These are phyloP conservation scores for Solanum hybrid DNA, from an alignment of 305 asterid genomes.

Conservation along the genomic window DNA sequence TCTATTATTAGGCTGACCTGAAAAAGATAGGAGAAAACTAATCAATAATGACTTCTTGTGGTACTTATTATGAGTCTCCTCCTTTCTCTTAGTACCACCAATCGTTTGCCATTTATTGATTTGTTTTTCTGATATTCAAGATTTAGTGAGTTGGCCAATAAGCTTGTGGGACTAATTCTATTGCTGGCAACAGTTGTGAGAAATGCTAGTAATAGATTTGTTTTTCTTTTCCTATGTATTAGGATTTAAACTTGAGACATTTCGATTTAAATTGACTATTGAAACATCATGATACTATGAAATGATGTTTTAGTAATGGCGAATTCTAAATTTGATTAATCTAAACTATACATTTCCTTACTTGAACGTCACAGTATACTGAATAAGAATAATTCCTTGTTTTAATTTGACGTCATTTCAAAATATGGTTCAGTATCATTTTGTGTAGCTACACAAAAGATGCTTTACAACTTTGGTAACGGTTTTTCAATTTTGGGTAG, in stretches of 20 bases:
- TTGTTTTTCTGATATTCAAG: slow-evolving; percentile 1
- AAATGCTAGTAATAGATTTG: not conserved
- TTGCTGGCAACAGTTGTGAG: not conserved
- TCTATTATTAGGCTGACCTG: not conserved
- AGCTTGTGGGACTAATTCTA: not conserved
- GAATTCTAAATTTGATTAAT: not conserved
- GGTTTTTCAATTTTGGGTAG: not conserved
- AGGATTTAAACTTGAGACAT: not conserved
- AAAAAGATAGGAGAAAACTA: slow-evolving; percentile 8
- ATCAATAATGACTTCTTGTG: slow-evolving; percentile 7
- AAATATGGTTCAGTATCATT: not conserved
- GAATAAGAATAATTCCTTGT: not conserved
- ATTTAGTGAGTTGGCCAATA: slow-evolving; percentile 8
- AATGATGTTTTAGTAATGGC: not conserved
- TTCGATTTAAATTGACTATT: not conserved
- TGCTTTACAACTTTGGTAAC: not conserved
- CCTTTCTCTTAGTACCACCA: not conserved
- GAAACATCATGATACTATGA: not conserved
- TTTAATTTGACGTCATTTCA: not conserved
- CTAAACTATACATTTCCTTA: not conserved
- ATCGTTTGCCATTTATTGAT: slow-evolving; percentile 8
- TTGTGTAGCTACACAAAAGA: not conserved
- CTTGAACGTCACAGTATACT: not conserved
- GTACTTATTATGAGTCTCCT: slow-evolving; percentile 7
- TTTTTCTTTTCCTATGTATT: not conserved